Conservation (phyloP, 345 rosid species). For the Citrus mangshanensis region DNA sequence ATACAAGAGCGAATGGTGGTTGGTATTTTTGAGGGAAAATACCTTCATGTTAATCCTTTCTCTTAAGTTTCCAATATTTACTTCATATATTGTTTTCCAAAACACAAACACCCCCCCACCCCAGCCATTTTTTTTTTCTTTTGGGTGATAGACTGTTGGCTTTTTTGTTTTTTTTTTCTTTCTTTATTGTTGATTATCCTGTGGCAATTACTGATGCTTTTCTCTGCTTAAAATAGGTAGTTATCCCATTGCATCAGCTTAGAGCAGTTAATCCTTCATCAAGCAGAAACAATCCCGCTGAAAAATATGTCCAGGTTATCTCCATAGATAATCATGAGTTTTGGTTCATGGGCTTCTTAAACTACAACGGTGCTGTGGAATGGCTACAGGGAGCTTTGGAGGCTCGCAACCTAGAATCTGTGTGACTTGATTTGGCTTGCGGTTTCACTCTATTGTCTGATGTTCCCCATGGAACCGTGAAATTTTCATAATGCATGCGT, state of each 20-base stretch:
- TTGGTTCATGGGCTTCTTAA: constrained; percentile 70
- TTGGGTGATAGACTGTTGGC: too few relatives aligned
- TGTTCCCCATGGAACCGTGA: constrained; percentile 5
- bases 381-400: constrained; percentile 39
- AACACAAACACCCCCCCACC: too few relatives aligned
- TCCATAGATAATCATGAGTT: constrained; percentile 61
- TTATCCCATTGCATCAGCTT: constrained; percentile 61
- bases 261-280: constrained; percentile 56
- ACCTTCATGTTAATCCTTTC: background rate
- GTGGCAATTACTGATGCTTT: background rate
- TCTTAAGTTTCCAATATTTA: background rate
- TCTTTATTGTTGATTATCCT: background rate
- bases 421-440: constrained; percentile 23
- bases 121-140: too few relatives aligned
- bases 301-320: constrained; percentile 61
- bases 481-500: background rate
- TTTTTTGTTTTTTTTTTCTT: background rate
- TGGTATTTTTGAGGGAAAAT: background rate
- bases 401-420: constrained; percentile 29
- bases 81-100: too few relatives aligned
- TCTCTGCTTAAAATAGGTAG: constrained; percentile 44
- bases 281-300: constrained; percentile 43
- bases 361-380: constrained; percentile 45
- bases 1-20: background rate
- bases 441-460: background rate